Base-by-base conservation (phyloP, 768 basidiomycete species). In the Hortiboletus campestris region DNA sequence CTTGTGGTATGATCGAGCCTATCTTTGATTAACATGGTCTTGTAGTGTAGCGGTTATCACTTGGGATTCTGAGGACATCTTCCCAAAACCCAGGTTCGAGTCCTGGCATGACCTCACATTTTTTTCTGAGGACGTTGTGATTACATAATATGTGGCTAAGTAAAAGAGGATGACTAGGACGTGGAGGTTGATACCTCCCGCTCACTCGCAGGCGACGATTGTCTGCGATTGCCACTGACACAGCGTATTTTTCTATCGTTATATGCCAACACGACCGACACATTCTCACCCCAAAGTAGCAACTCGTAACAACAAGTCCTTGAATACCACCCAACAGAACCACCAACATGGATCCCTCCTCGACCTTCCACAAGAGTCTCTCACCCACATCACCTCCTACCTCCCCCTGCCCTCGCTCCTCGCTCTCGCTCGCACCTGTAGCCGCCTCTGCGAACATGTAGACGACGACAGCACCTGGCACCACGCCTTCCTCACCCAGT, bases 391-490 rank as follows among this genome's bases (percentile, higher is more conserved):
- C 72, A 88, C 89, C 11, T 79, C 88, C 10, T 83, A 84, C 68
- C 83, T 92, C 51, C 76, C 83, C 62, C 89, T 88, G 1, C 77
- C 75, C 1, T 77, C 82, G 4, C 80, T 94, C 34, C 66, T 84
- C 42, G 72, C 78, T 2, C 81, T 94, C 61, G 77, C 78, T 20
- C 66, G 72, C 60, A 82, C 85, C 56, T 80, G 78, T 71, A 73
- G 68, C 45, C 66, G 64, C 55, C 76, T 91, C 53, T 76, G 79
- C 66, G 74, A 78, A 58, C 89, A 91, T 78, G 74, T 91, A 78
- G 80, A 80, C 51, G 80, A 89, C 63, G 91, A 94, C 56, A 85
- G 82, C 64, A 91, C 88, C 35, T 94, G 91, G 91, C 78, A 81
- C 48, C 76, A 83, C 20, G 91, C 91, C 29, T 90, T 89, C 69